Conservation (phyloP, 1,284 basidiomycete species). For the Trichosporon inkin region DNA sequence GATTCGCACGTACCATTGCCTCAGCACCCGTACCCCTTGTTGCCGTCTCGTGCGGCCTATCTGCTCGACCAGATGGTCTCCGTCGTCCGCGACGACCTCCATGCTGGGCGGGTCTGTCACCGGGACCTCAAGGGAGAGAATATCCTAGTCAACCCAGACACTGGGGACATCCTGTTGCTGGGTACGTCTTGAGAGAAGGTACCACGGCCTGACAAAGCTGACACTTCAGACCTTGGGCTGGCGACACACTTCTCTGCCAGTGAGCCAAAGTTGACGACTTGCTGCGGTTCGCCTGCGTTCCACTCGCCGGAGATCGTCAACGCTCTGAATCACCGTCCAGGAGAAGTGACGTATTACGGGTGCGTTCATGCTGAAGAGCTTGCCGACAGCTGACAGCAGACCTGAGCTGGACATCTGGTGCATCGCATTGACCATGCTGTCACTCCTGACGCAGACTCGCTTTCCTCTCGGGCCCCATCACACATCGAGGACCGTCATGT, state of each 20-base stretch:
- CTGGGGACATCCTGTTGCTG: slow-evolving; percentile 51
- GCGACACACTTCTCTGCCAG: slow-evolving; percentile 57
- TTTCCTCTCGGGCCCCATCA: slow-evolving; percentile 57
- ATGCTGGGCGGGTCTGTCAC: slow-evolving; percentile 55
- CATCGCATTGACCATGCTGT: slow-evolving; percentile 55
- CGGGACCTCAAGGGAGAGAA: slow-evolving; percentile 57
- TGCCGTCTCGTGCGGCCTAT: slow-evolving; percentile 53
- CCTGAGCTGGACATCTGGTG: slow-evolving; percentile 60
- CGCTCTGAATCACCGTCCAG: slow-evolving; percentile 53
- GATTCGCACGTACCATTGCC: slow-evolving; percentile 33
- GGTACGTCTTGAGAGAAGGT: slow-evolving; percentile 27
- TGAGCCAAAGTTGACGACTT: slow-evolving; percentile 57
- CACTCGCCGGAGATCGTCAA: slow-evolving; percentile 56
- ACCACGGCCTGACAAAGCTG: neutral
- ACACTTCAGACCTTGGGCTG: slow-evolving; percentile 54
- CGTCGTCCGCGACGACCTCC: slow-evolving; percentile 55
- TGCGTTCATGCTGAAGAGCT: slow-evolving; percentile 20
- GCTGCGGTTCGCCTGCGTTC: slow-evolving; percentile 56
- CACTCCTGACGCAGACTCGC: slow-evolving; percentile 53
- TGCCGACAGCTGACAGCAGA: slow-evolving; percentile 39
- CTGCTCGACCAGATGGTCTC: slow-evolving; percentile 57
- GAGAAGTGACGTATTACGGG: slow-evolving; percentile 53
- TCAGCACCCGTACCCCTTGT: slow-evolving; percentile 31
- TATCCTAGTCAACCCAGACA: slow-evolving; percentile 43
- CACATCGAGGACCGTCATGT: slow-evolving; percentile 52